Evolutionary conservation across 257 asterid genomes (phyloP).

Genomic region (Gentiana macrophylla): DNA sequence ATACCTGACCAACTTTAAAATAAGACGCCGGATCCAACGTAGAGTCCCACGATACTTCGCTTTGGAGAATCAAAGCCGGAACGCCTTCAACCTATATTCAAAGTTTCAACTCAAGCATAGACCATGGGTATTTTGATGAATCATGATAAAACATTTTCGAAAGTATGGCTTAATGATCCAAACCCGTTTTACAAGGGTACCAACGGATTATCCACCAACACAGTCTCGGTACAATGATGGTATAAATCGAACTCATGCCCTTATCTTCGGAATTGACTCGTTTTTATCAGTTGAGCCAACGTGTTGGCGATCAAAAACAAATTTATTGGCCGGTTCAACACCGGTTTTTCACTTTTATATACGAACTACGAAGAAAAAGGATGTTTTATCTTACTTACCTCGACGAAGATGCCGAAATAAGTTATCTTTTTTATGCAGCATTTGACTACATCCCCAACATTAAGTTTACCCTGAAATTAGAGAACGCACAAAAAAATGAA

Average conservation of each 20-base stretch:
- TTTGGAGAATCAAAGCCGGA: slow-evolving; percentile 82
- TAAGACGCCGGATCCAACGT: slow-evolving; percentile 74
- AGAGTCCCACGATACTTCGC: slow-evolving; percentile 96
- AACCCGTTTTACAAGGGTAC: too few relatives aligned
- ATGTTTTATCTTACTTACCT: slow-evolving; percentile 36
- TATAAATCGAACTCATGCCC: too few relatives aligned
- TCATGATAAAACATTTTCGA: not conserved
- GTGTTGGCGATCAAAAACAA: not conserved
- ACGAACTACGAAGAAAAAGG: not conserved
- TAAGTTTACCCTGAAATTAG: slow-evolving; percentile 55
- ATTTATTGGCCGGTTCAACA: not conserved
- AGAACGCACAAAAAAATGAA: slow-evolving; percentile 5
- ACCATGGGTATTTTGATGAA: slow-evolving; percentile 1
- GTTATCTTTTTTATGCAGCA: slow-evolving; percentile 83
- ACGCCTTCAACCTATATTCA: slow-evolving; percentile 80
- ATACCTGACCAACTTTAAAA: slow-evolving; percentile 91
- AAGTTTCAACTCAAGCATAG: slow-evolving; percentile 5
- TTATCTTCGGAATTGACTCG: too few relatives aligned
- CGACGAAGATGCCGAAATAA: slow-evolving; percentile 85
- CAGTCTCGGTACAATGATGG: too few relatives aligned
- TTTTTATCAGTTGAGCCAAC: too few relatives aligned
- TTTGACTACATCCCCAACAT: slow-evolving; percentile 80
- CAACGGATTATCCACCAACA: too few relatives aligned
- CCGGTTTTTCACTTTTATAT: too few relatives aligned
- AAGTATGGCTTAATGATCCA: too few relatives aligned